Conservation (phyloP, 495 filamentous ascomycete species). For the Aspergillus coremiiformis region DNA sequence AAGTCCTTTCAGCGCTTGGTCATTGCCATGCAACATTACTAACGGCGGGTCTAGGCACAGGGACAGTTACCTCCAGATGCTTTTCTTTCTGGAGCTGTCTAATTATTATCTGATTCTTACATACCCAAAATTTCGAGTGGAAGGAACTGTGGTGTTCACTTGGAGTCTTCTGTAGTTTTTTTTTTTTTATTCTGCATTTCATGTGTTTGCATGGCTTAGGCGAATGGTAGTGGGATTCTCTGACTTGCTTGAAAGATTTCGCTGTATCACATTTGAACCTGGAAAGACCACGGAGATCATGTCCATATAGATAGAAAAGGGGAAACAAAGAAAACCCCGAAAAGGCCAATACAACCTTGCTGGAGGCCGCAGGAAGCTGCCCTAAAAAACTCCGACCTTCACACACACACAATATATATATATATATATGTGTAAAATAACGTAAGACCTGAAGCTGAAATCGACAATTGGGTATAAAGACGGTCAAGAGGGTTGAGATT, state of each 20-base stretch:
- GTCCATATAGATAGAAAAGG: constrained; percentile 17
- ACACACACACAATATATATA: no score
- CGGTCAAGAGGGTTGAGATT: no score
- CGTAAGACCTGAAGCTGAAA: no score
- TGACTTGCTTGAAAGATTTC: constrained; percentile 16
- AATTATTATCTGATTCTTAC: not conserved
- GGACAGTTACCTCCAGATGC: constrained; percentile 34
- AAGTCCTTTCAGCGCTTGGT: constrained; percentile 2
- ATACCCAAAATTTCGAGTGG: not conserved
- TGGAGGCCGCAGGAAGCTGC: not conserved
- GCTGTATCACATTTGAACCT: constrained; percentile 16
- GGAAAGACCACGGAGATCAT: constrained; percentile 17
- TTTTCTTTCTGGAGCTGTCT: constrained; percentile 25
- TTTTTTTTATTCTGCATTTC: constrained; percentile 11
- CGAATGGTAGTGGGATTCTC: constrained; percentile 24
- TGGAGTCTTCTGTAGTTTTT: constrained; percentile 8
- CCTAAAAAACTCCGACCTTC: not conserved
- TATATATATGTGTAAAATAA: no score
- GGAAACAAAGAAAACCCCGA: not conserved
- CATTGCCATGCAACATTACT: not conserved
- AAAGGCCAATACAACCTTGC: not conserved
- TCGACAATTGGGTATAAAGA: no score
- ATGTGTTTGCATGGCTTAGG: constrained; percentile 35
- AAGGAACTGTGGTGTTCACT: not conserved
- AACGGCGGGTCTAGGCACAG: constrained; percentile 26